A percentile compares a stretch with the other conserved stretches of the same genome.
Conservation (phyloP, 1,284 basidiomycete species). For the Trichosporon sp. region DNA sequence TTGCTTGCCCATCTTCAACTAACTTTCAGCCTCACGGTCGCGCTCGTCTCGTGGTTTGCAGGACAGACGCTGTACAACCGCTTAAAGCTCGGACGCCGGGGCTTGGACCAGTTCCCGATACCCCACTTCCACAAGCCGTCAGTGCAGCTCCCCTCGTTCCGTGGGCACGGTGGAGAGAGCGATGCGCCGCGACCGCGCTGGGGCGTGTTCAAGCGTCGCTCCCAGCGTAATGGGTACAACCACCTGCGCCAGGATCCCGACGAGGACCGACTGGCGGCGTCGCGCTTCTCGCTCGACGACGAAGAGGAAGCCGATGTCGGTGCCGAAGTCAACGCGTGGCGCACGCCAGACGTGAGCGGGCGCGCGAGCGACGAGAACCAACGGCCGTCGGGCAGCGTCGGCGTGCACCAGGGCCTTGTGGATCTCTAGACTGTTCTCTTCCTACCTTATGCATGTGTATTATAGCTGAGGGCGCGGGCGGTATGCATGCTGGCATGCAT, state of each 20-base stretch:
- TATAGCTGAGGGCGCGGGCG: not conserved
- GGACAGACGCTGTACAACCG: conserved; percentile 55
- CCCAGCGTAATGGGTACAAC: conserved; percentile 42
- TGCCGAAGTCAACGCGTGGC: conserved; percentile 47
- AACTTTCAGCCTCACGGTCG: conserved; percentile 45
- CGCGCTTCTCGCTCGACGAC: conserved; percentile 52
- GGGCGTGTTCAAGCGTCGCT: conserved; percentile 45
- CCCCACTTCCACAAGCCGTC: conserved; percentile 31
- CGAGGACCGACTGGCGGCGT: conserved; percentile 62
- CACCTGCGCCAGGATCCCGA: conserved; percentile 53
- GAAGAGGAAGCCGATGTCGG: conserved; percentile 47
- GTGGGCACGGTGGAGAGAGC: conserved; percentile 24
- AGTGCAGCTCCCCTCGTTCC: conserved; percentile 21
- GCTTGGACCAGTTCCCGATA: conserved; percentile 49
- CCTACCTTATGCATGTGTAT: conserved; percentile 13
- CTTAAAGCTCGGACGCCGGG: conserved; percentile 49
- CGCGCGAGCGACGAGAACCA: conserved; percentile 20
- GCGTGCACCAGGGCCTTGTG: conserved; percentile 46
- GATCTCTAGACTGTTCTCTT: conserved; percentile 37
- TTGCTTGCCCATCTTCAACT: not conserved
- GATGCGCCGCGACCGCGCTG: conserved; percentile 31
- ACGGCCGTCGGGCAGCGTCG: conserved; percentile 31
- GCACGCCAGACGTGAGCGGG: conserved; percentile 28
- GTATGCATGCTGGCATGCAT: not conserved
- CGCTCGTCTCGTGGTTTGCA: conserved; percentile 51